phyloP scores from a whole-genome alignment of 768 basidiomycete genomes.

The Stropharia rugosoannulata region DNA sequence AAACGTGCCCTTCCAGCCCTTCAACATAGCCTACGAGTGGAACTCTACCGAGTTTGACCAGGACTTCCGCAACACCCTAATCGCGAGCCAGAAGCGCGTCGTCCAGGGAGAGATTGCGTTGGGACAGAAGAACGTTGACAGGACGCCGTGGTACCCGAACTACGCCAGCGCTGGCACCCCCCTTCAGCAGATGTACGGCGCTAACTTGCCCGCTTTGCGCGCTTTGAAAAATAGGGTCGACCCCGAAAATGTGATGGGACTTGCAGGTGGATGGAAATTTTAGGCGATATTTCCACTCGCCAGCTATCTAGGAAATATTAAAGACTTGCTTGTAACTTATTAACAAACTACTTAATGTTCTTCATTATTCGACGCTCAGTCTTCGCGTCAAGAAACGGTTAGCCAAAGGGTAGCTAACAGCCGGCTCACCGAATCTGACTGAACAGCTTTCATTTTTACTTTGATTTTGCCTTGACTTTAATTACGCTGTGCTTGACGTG shows the following conservation, averaged over 20 bases:
- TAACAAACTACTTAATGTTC: no score
- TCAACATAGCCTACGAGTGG: constrained; percentile 28
- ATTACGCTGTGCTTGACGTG: no score
- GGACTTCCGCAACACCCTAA: constrained; percentile 32
- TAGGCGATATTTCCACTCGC: constrained; percentile 6
- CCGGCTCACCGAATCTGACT: no score
- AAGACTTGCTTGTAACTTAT: no score
- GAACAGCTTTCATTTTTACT: no score
- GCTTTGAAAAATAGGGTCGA: constrained; percentile 46
- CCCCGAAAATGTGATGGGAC: constrained; percentile 59
- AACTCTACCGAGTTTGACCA: constrained; percentile 12
- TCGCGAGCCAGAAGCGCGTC: constrained; percentile 33
- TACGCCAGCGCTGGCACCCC: constrained; percentile 56
- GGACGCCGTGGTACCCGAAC: constrained; percentile 34
- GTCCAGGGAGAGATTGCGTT: constrained; percentile 27
- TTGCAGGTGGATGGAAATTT: constrained; percentile 65
- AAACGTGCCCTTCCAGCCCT: constrained; percentile 22
- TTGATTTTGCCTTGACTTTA: no score
- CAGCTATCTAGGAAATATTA: no score
- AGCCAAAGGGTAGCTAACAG: no score
- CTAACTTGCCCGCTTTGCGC: constrained; percentile 39
- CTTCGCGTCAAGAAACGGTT: no score
- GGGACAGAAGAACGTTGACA: constrained; percentile 35
- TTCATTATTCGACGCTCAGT: no score
- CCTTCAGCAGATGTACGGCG: constrained; percentile 48